A percentile compares a stretch with the other conserved stretches of the same genome.
Evolutionary conservation across 805 yeast genomes (phyloP).

Genomic region (Yarrowia yakushimensis): DNA sequence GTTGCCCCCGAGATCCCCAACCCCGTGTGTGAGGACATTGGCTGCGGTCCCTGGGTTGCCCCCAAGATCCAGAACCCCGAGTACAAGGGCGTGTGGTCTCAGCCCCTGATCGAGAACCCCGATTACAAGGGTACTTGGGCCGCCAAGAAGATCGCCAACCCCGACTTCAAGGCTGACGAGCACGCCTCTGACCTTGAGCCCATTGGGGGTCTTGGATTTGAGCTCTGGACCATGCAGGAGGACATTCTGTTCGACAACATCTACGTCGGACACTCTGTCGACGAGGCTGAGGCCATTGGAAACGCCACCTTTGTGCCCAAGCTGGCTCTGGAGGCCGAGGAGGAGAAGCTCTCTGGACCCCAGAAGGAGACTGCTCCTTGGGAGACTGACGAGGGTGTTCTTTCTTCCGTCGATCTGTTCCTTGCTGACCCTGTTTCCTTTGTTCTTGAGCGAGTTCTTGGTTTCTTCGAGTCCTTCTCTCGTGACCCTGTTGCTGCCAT

Average conservation of each 20-base stretch:
- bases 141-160: constrained; percentile 62
- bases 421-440: constrained; percentile 38
- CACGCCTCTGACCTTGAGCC: constrained; percentile 58
- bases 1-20: constrained; percentile 63
- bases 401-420: constrained; percentile 34
- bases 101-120: constrained; percentile 66
- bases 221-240: constrained; percentile 78
- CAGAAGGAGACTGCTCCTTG: constrained; percentile 23
- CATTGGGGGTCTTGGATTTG: constrained; percentile 79
- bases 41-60: constrained; percentile 74
- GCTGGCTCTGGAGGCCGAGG: constrained; percentile 35
- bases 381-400: constrained; percentile 20
- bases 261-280: constrained; percentile 73
- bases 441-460: constrained; percentile 32
- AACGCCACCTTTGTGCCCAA: constrained; percentile 62
- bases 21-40: constrained; percentile 60
- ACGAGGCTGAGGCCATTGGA: constrained; percentile 78
- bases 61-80: constrained; percentile 62
- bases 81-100: constrained; percentile 72
- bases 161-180: constrained; percentile 55
- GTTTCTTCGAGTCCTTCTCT: constrained; percentile 36
- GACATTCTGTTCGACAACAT: constrained; percentile 74
- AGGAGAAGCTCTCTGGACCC: constrained; percentile 14
- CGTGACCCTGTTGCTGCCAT: constrained; percentile 37
- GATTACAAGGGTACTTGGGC: constrained; percentile 72